Percentiles rank a stretch among this genome's conserved stretches.
Conservation (phyloP, 345 rosid species). For the Luvunga scandens region DNA sequence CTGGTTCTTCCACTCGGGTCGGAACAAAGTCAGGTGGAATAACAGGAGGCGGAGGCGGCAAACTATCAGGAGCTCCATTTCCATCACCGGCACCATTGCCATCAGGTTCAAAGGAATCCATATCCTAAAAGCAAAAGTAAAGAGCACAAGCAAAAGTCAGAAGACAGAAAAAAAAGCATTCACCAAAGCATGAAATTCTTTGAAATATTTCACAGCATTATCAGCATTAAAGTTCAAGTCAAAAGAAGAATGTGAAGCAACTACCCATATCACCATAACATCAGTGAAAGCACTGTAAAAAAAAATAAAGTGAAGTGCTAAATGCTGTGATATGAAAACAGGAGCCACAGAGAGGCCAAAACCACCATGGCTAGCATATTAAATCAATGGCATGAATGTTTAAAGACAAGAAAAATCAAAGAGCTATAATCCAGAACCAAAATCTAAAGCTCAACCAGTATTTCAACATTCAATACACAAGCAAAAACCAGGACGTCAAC, state of each 20-base stretch:
- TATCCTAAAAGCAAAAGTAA: constrained; percentile 20
- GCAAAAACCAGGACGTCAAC: not conserved
- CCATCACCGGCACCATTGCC: constrained; percentile 22
- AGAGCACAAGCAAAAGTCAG: not conserved
- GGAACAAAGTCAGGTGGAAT: constrained; percentile 51
- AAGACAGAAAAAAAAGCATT: not conserved
- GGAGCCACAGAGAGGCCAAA: not conserved
- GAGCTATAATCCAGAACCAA: not conserved
- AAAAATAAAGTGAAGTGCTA: not conserved
- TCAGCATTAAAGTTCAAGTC: not conserved
- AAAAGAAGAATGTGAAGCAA: not conserved
- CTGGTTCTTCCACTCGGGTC: constrained; percentile 34
- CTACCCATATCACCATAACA: not conserved
- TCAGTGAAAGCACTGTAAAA: not conserved
- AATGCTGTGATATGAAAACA: not conserved
- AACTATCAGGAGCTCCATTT: constrained; percentile 21
- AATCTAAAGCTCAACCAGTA: not conserved
- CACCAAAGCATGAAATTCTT: not conserved
- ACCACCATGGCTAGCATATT: too few species aligned
- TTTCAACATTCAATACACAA: not conserved
- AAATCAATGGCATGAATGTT: not conserved
- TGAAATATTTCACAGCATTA: not conserved
- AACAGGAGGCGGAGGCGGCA: constrained; percentile 68
- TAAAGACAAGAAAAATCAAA: not conserved
- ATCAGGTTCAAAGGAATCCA: constrained; percentile 41